A percentile compares a stretch with the other conserved stretches of the same genome.
Conservation (phyloP, 2,329 filamentous ascomycete species). For the Aspergillus arachidicola region DNA sequence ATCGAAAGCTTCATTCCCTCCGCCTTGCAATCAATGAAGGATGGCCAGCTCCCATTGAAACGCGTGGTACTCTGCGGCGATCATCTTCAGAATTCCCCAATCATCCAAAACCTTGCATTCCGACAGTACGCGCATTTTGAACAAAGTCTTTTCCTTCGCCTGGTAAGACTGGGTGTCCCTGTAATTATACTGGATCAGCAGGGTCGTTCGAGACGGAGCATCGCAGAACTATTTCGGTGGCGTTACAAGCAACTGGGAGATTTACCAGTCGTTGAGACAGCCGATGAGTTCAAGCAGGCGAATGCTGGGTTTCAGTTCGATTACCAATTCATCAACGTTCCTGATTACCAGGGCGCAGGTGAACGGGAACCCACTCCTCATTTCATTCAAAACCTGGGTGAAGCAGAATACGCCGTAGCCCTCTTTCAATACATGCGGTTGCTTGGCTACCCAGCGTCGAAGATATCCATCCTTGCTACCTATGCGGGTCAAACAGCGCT, state of each 20-base stretch:
- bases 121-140: conserved; percentile 94
- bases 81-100: conserved; percentile 93
- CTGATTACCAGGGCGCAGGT: conserved; percentile 86
- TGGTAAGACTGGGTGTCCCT: conserved; percentile 91
- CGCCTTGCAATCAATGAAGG: conserved; percentile 80
- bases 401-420: conserved; percentile 95
- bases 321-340: conserved; percentile 95
- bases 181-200: conserved; percentile 89
- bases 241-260: conserved; percentile 81
- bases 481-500: conserved; percentile 91
- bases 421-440: conserved; percentile 97
- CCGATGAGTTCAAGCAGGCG: conserved; percentile 72
- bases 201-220: conserved; percentile 82
- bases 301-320: conserved; percentile 94
- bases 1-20: conserved; percentile 95
- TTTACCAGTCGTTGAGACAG: conserved; percentile 70
- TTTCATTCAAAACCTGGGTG: conserved; percentile 94
- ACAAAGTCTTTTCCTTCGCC: conserved; percentile 88
- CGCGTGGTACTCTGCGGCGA: conserved; percentile 92
- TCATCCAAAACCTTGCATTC: conserved; percentile 93
- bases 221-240: conserved; percentile 91
- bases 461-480: conserved; percentile 87
- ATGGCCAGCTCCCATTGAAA: conserved; percentile 75
- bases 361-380: conserved; percentile 90
- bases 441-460: conserved; percentile 80